Evolutionary conservation across 345 rosid species (phyloP).

Genomic region (Hibiscus trionum): DNA sequence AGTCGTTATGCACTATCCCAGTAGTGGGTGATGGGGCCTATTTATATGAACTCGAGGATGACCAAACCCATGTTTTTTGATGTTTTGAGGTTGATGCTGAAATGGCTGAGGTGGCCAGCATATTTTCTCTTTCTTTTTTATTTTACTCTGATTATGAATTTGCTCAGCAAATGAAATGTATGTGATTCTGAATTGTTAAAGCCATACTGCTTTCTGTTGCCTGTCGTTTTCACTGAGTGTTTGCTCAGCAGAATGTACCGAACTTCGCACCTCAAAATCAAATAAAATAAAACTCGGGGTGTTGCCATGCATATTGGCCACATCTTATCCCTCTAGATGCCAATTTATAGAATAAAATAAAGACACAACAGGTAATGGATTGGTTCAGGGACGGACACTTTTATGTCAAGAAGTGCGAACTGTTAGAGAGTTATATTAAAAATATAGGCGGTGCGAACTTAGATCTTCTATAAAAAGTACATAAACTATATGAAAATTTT

Average conservation of each 20-base stretch:
- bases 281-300: not conserved
- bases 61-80: too few relatives aligned
- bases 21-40: conserved; percentile 2
- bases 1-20: conserved; percentile 14
- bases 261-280: not conserved
- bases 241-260: not conserved
- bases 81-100: conserved; percentile 5
- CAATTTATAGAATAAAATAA: too few relatives aligned
- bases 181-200: conserved; percentile 9
- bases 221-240: conserved; percentile 19
- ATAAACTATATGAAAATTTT: too few relatives aligned
- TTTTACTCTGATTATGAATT: not conserved
- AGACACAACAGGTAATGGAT: not conserved
- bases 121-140: conserved; percentile 4
- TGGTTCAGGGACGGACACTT: not conserved
- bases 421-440: too few relatives aligned
- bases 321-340: not conserved
- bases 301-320: conserved; percentile 12
- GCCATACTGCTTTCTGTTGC: conserved; percentile 23
- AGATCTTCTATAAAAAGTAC: too few relatives aligned
- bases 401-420: too few relatives aligned
- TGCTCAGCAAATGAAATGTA: not conserved
- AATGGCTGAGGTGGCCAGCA: conserved; percentile 40
- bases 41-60: conserved; percentile 15
- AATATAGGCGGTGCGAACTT: too few relatives aligned